phyloP scores from a whole-genome alignment of 768 basidiomycete species.

The Coprinopsis sp. region DNA sequence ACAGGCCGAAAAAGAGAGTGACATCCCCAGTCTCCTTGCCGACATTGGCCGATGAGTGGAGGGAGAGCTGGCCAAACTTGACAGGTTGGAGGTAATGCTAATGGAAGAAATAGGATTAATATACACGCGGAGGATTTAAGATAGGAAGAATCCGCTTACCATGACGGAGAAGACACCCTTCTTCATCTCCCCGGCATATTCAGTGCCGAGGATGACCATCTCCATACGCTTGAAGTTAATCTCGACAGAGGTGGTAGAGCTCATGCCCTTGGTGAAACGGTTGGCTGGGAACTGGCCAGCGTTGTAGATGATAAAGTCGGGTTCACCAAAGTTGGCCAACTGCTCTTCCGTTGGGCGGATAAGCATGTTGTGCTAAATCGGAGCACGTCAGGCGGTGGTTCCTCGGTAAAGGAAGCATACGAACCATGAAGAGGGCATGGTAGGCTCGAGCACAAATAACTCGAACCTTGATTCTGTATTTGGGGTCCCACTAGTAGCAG shows the following conservation, averaged over 20 bases:
- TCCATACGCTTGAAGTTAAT: conserved; percentile 99
- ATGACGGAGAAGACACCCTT: conserved; percentile 99
- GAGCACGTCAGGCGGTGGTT: conserved; percentile 11
- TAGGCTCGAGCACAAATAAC: conserved; percentile 98
- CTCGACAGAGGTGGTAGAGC: conserved; percentile 96
- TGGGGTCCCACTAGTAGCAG: conserved; percentile 81
- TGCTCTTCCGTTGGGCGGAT: conserved; percentile 97
- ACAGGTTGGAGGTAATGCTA: conserved; percentile 97
- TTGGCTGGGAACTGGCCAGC: conserved; percentile 99
- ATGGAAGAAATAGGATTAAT: conserved; percentile 13
- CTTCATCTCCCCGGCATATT: conserved; percentile 99
- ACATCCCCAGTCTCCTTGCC: conserved; percentile 87
- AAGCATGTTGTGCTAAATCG: conserved; percentile 90
- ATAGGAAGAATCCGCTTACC: conserved; percentile 38
- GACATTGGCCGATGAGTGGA: conserved; percentile 98
- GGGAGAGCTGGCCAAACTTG: conserved; percentile 95
- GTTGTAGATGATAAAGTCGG: conserved; percentile 99
- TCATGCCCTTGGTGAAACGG: conserved; percentile 99
- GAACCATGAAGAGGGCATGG: conserved; percentile 96
- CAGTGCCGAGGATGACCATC: conserved; percentile 99
- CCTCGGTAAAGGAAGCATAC: conserved; percentile 29
- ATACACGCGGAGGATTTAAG: conserved; percentile 1
- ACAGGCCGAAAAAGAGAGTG: conserved; percentile 97
- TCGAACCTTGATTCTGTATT: conserved; percentile 99
- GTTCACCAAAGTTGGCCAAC: conserved; percentile 90